phyloP scores from a whole-genome alignment of 2,329 filamentous ascomycete genomes.

The Fusarium aywerte region DNA sequence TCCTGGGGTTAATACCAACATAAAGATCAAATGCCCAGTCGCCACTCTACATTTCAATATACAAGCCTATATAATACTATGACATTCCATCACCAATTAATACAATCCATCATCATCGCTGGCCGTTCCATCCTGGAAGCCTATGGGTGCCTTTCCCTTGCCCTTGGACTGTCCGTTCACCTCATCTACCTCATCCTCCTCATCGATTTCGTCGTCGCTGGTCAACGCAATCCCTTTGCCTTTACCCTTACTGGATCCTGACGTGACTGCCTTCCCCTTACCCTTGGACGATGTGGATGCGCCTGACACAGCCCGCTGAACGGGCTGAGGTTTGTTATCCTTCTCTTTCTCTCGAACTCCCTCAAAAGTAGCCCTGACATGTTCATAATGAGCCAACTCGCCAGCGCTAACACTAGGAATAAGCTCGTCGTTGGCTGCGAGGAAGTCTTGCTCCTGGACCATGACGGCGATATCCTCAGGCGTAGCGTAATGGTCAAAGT shows the following conservation, averaged over 20 bases:
- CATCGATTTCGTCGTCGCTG: conserved; percentile 50
- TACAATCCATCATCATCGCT: conserved; percentile 69
- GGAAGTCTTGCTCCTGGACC: conserved; percentile 90
- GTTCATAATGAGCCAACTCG: conserved; percentile 90
- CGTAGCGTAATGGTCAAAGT: conserved; percentile 91
- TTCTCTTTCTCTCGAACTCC: conserved; percentile 56
- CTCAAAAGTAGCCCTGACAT: conserved; percentile 85
- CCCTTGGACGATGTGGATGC: conserved; percentile 48
- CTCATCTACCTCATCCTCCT: conserved; percentile 50
- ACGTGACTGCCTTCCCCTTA: conserved; percentile 50
- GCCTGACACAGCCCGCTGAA: conserved; percentile 42
- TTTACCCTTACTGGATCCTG: conserved; percentile 47
- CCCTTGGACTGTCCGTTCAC: conserved; percentile 57
- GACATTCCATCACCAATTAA: conserved; percentile 44
- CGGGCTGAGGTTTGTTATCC: conserved; percentile 53
- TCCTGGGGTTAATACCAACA: conserved; percentile 33
- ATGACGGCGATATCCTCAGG: conserved; percentile 85
- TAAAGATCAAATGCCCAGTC: conserved; percentile 26
- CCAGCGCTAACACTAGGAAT: conserved; percentile 94
- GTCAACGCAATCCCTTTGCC: conserved; percentile 49
- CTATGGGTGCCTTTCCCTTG: conserved; percentile 66
- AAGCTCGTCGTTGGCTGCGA: conserved; percentile 82
- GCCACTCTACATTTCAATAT: conserved; percentile 24
- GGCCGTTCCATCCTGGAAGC: conserved; percentile 64
- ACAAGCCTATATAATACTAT: conserved; percentile 27